phyloP scores from a whole-genome alignment of 2,329 filamentous ascomycete genomes.

The Pseudogymnoascus sp. region DNA sequence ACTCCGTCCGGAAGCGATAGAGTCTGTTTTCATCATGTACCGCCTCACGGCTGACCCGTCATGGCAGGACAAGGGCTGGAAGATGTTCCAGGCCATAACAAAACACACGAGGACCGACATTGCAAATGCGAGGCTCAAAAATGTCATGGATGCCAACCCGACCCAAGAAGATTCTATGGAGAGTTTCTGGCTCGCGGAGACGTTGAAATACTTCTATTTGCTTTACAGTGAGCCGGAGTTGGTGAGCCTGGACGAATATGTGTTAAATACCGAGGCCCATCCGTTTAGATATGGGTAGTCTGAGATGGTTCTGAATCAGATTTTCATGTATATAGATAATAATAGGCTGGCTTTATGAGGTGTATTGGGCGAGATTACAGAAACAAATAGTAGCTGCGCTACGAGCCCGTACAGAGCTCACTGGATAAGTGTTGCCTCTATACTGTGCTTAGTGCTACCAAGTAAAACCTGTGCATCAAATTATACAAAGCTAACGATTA shows the following conservation, averaged over 20 bases:
- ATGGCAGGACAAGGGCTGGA: conserved; percentile 38
- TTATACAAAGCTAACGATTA: background rate
- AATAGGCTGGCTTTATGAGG: background rate
- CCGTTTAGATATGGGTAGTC: conserved; percentile 18
- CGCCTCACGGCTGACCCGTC: conserved; percentile 24
- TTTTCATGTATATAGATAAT: conserved; percentile 1
- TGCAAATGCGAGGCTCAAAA: conserved; percentile 34
- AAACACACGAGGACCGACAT: conserved; percentile 34
- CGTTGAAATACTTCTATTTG: conserved; percentile 56
- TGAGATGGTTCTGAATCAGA: background rate
- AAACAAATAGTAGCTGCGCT: background rate
- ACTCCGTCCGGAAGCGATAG: conserved; percentile 55
- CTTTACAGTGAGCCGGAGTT: conserved; percentile 40
- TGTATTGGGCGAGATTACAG: background rate
- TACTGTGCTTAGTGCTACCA: background rate
- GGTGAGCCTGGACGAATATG: conserved; percentile 53
- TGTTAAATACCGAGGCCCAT: conserved; percentile 34
- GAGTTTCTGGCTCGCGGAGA: conserved; percentile 49
- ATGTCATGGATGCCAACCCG: conserved; percentile 27
- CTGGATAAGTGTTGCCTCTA: background rate
- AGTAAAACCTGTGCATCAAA: background rate
- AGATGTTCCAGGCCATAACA: conserved; percentile 40
- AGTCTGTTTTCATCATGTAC: conserved; percentile 56
- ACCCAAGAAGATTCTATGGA: conserved; percentile 46
- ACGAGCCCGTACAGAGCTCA: background rate